phyloP scores from a whole-genome alignment of 2,329 filamentous ascomycete genomes.

The Aspergillus latus region DNA sequence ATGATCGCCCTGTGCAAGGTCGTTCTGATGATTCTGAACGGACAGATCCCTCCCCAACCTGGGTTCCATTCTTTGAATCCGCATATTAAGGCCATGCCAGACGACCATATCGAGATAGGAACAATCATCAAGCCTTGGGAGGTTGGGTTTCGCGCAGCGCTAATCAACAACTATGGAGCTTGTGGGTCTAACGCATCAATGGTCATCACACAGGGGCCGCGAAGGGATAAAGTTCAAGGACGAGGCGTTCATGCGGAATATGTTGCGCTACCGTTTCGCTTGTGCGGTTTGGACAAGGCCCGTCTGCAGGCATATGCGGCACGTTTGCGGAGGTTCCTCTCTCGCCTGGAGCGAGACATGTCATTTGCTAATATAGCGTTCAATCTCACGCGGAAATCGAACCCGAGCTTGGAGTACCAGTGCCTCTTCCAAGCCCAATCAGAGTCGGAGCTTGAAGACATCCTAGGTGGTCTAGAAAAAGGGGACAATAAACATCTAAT shows the following conservation, averaged over 20 bases:
- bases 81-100: conserved; percentile 15
- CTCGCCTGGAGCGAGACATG: not conserved
- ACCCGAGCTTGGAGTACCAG: conserved; percentile 16
- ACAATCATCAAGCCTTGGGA: conserved; percentile 19
- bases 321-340: conserved; percentile 9
- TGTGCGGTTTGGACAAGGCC: conserved; percentile 17
- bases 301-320: conserved; percentile 13
- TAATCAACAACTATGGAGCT: conserved; percentile 36
- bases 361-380: conserved; percentile 20
- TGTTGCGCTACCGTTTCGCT: conserved; percentile 14
- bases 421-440: conserved; percentile 17
- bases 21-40: conserved; percentile 32
- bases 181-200: conserved; percentile 30
- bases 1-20: conserved; percentile 33
- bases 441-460: conserved; percentile 10
- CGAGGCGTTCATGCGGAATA: conserved; percentile 2
- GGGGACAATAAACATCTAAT: conserved; percentile 6
- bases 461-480: not conserved
- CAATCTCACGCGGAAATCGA: conserved; percentile 19
- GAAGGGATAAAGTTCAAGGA: not conserved
- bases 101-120: conserved; percentile 22
- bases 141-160: conserved; percentile 15
- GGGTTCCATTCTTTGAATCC: conserved; percentile 28
- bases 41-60: conserved; percentile 27
- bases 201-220: conserved; percentile 25